Evolutionary conservation across 768 basidiomycete genomes (phyloP).

Genomic region (Candolleomyces eurysporus): DNA sequence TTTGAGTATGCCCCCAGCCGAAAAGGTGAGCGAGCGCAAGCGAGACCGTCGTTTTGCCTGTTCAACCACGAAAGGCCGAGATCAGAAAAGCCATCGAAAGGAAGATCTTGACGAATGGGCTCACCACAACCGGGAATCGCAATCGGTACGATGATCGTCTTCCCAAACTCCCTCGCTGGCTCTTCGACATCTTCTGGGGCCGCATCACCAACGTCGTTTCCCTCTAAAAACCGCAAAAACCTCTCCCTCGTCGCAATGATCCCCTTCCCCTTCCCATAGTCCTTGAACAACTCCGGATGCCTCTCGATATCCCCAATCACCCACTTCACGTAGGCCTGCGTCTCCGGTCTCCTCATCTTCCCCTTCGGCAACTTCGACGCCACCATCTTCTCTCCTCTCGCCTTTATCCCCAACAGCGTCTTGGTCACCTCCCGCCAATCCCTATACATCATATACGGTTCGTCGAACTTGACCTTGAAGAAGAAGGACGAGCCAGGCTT

Average conservation of each 20-base stretch:
- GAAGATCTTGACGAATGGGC: slow-evolving; percentile 24
- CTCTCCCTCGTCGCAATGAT: slow-evolving; percentile 81
- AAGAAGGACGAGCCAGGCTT: slow-evolving; percentile 83
- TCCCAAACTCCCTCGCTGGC: slow-evolving; percentile 45
- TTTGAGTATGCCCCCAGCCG: slow-evolving; percentile 88
- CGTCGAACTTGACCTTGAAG: slow-evolving; percentile 99
- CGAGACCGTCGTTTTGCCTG: slow-evolving; percentile 86
- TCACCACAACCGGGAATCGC: slow-evolving; percentile 92
- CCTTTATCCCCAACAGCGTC: slow-evolving; percentile 49
- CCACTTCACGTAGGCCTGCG: slow-evolving; percentile 79
- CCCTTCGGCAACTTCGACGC: slow-evolving; percentile 50
- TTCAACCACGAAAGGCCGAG: background rate
- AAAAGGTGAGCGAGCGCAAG: slow-evolving; percentile 80
- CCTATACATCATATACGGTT: slow-evolving; percentile 98
- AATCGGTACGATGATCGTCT: slow-evolving; percentile 84
- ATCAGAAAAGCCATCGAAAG: background rate
- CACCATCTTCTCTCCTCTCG: slow-evolving; percentile 22
- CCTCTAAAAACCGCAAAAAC: slow-evolving; percentile 69
- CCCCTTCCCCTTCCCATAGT: slow-evolving; percentile 70
- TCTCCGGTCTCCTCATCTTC: slow-evolving; percentile 77
- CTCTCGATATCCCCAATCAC: slow-evolving; percentile 70
- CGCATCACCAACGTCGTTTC: slow-evolving; percentile 36
- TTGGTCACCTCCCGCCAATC: slow-evolving; percentile 97
- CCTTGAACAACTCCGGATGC: slow-evolving; percentile 58
- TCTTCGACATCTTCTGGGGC: slow-evolving; percentile 28